Evolutionary conservation across 1,139 yeast genomes (phyloP), one percentile per base, ranked within the genome.

Genomic region (Sugiyamaella sp.): DNA sequence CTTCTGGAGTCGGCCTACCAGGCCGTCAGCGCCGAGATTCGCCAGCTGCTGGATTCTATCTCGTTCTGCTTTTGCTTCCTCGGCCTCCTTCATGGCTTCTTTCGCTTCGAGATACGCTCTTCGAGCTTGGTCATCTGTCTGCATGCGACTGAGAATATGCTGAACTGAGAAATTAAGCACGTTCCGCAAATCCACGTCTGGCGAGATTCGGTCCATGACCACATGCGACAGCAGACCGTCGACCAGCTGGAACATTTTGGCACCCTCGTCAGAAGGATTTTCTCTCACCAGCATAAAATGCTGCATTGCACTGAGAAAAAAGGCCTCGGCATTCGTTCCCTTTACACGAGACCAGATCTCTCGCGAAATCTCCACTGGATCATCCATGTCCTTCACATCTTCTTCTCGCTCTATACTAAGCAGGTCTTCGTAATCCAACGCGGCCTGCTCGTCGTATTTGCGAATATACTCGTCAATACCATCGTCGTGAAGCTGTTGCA

Each of bases 61-160:
- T 53, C 95, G 79, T 67, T 91, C 97, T 0, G 95, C 95, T 40
- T 82, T 79, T 5, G 95, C 88, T 63, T 86, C 90, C 63, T 87
- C 95, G 0, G 89, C 87, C 41, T 79, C 76, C 62, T 81, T 84
- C 46, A 81, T 80, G 43, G 85, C 79, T 25, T 80, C 84, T 60
- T 84, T 84, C 16, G 86, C 84, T 60, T 91, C 97, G 45, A 79
- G 71, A 52, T 86, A 75, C 0, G 97, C 96, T 55, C 85, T 79
- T 52, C 87, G 77, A 19, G 96, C 97, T 69, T 86, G 87, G 57
- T 90, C 97, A 70, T 93, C 99, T 0, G 97, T 89, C 62, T 85
- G 85, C 69, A 91, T 79, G n/a, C 90, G 80, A 51, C 89, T 83
- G 57, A 83, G 79, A 53, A 93, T 76, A 58, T 86, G 77, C 65